Evolutionary conservation across 176 grass and related monocot species (phyloP), one percentile per base, ranked within the genome.

Genomic region (Oropetium thomaeum): DNA sequence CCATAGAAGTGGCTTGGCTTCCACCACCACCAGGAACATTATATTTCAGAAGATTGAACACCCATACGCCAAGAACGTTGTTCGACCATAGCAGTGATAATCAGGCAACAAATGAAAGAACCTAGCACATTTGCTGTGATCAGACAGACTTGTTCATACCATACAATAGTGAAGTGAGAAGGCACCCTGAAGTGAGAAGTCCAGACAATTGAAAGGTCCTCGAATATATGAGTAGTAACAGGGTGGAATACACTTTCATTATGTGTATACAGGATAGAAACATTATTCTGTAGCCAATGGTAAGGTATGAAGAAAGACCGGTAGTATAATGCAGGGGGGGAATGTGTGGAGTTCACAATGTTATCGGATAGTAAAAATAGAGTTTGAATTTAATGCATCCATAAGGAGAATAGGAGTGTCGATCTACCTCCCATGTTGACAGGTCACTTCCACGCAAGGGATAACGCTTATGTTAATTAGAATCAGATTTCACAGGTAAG

Each of bases 201-300:
- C 91, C 96, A 44, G 89, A 94, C 34, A 95, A 60, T 59, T 85
- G 71, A 89, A 95, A 81, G 81, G 43, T 51, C 91, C 96, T 73
- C 89, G 89, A 13, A 87, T 70, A 70, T 95, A 71, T 62, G 96
- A 95, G 79, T 69, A 33, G 89, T 90, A 79, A 90, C 70, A 65
- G 96, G 96, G 67, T 95, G 89, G 69, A 98, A 83, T 30, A 98
- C 96, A n/a, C n/a, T n/a, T n/a, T n/a, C n/a, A n/a, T n/a, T n/a
- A n/a, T n/a, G n/a, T n/a, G n/a, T n/a, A n/a, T n/a, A n/a, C 69
- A 98, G 77, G 76, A 98, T 44, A 51, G 55, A 44, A 69, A 82
- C 81, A 87, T 95, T 90, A 30, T 92, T 95, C 86, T 92, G n/a
- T n/a, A n/a, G n/a, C n/a, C n/a, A n/a, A n/a, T n/a, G n/a, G n/a